Percentiles rank a stretch among this genome's conserved stretches.
Evolutionary conservation across 2,329 filamentous ascomycete species (phyloP).

Genomic region (Drechslerella stenobrocha): DNA sequence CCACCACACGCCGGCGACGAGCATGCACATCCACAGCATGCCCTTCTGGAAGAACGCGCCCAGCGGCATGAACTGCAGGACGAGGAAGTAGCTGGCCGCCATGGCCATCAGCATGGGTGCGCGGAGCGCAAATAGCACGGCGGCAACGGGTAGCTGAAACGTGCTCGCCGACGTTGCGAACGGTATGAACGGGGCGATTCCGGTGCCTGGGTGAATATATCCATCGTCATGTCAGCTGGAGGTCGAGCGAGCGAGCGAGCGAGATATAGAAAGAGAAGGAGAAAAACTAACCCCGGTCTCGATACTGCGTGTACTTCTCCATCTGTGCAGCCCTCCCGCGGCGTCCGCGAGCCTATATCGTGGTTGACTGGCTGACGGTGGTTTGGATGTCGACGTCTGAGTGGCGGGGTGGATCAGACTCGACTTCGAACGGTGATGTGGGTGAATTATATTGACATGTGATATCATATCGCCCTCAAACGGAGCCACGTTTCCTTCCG

Average conservation of each 20-base stretch:
- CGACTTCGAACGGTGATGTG: background rate
- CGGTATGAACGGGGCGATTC: conserved; percentile 93
- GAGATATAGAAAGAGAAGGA: background rate
- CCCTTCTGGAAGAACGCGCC: conserved; percentile 74
- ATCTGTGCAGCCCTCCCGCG: conserved; percentile 58
- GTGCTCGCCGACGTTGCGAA: conserved; percentile 68
- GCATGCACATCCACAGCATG: conserved; percentile 82
- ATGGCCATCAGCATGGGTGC: conserved; percentile 75
- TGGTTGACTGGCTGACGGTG: no score
- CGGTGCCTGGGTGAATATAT: conserved; percentile 69
- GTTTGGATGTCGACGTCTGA: no score
- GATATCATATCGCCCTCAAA: conserved; percentile 17
- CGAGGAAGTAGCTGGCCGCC: conserved; percentile 71
- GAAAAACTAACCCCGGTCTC: conserved; percentile 72
- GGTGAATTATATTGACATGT: conserved; percentile 28
- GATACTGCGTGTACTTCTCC: conserved; percentile 94
- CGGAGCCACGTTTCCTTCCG: conserved; percentile 34
- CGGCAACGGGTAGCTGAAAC: conserved; percentile 67
- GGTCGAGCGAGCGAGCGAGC: no score
- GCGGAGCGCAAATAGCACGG: conserved; percentile 77
- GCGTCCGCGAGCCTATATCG: conserved; percentile 1
- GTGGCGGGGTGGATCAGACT: background rate
- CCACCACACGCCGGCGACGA: conserved; percentile 94
- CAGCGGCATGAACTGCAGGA: conserved; percentile 80
- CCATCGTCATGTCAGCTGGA: no score